Evolutionary conservation across 2,329 filamentous ascomycete genomes (phyloP).

Genomic region (Aspergillus aculeatus): DNA sequence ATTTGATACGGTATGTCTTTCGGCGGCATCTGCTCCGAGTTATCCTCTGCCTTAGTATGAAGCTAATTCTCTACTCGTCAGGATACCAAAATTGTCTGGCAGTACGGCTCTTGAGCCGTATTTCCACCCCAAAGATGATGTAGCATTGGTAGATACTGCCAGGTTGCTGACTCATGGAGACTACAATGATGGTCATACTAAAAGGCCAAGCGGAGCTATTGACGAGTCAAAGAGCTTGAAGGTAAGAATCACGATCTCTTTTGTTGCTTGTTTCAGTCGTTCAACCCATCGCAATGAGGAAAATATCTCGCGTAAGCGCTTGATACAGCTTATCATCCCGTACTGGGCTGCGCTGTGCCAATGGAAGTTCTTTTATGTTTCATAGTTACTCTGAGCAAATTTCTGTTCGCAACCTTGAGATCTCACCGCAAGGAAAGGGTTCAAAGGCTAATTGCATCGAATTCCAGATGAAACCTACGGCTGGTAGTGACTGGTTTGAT

Average conservation of each 20-base stretch:
- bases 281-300: constrained; percentile 62
- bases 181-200: constrained; percentile 25
- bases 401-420: constrained; percentile 23
- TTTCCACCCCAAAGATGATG: constrained; percentile 51
- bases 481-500: constrained; percentile 83
- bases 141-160: constrained; percentile 54
- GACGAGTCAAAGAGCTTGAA: constrained; percentile 24
- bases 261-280: constrained; percentile 14
- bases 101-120: constrained; percentile 53
- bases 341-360: constrained; percentile 75
- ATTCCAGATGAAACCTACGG: constrained; percentile 59
- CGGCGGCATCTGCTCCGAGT: neutral
- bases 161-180: constrained; percentile 51
- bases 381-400: constrained; percentile 70
- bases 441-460: constrained; percentile 11
- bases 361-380: constrained; percentile 62
- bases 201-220: constrained; percentile 7
- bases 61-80: constrained; percentile 22
- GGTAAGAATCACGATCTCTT: constrained; percentile 44
- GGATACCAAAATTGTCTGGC: constrained; percentile 52
- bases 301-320: constrained; percentile 62
- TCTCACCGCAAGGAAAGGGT: neutral
- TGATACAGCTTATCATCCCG: constrained; percentile 74
- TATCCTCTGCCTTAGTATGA: too few relatives aligned
- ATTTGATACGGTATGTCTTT: constrained; percentile 17